Percentiles rank a stretch among this genome's conserved stretches.
Conservation (phyloP, 2,329 filamentous ascomycete species). For the Aplosporella prunicola region DNA sequence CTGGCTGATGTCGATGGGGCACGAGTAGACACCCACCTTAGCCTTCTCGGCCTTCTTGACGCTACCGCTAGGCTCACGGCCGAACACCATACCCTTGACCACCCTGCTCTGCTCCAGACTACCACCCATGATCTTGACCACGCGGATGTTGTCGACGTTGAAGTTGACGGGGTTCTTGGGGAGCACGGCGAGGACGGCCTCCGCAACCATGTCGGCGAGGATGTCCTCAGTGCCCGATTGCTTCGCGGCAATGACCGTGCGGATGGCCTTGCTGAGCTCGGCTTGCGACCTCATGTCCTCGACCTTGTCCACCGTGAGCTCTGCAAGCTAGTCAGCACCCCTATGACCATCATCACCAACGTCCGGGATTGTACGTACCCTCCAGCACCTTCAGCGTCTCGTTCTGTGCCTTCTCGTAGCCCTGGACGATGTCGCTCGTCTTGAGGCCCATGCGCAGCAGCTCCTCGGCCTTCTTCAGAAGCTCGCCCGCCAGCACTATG, state of each 20-base stretch:
- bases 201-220: constrained; percentile 76
- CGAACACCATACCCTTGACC: constrained; percentile 97
- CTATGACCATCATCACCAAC: not conserved
- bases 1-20: constrained; percentile 88
- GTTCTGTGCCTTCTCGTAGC: constrained; percentile 89
- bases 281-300: constrained; percentile 69
- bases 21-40: constrained; percentile 90
- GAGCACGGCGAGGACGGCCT: constrained; percentile 73
- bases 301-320: constrained; percentile 84
- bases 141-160: constrained; percentile 97
- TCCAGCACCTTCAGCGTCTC: constrained; percentile 80
- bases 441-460: constrained; percentile 93
- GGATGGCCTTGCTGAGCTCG: constrained; percentile 89
- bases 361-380: constrained; percentile 33
- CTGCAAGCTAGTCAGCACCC: constrained; percentile 31
- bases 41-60: constrained; percentile 87
- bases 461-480: constrained; percentile 95
- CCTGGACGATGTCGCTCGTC: constrained; percentile 92
- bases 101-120: constrained; percentile 89
- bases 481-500: constrained; percentile 87
- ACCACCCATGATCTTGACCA: constrained; percentile 99
- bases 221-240: constrained; percentile 89
- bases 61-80: constrained; percentile 79
- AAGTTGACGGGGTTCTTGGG: constrained; percentile 94
- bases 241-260: constrained; percentile 93